phyloP scores from a whole-genome alignment of 2,329 filamentous ascomycete genomes.

The Aspergillus sojae region DNA sequence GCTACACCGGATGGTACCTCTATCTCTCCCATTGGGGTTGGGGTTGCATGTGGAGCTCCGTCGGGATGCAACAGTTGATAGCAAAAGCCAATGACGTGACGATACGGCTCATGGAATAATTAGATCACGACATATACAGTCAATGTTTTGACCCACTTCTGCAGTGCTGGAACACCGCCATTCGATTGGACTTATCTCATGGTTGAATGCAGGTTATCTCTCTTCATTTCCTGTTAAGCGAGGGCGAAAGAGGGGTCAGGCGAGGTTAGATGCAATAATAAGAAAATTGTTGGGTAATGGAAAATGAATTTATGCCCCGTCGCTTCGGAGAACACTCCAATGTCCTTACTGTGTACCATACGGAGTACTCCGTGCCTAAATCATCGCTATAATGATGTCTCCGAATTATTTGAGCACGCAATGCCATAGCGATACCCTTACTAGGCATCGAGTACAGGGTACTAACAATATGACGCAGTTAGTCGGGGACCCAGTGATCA shows the following conservation, averaged over 20 bases:
- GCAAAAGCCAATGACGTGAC: background rate
- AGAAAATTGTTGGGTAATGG: background rate
- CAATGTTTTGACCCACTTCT: background rate
- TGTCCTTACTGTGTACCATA: background rate
- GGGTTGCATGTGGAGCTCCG: background rate
- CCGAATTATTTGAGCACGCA: background rate
- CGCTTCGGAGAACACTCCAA: background rate
- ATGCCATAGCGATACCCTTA: background rate
- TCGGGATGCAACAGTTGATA: background rate
- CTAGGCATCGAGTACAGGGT: background rate
- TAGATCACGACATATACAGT: background rate
- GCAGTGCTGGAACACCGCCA: background rate
- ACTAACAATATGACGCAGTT: background rate
- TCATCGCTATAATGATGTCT: background rate
- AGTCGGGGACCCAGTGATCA: background rate
- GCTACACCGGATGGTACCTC: background rate
- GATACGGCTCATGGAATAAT: background rate
- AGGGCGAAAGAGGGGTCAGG: background rate
- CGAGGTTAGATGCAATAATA: background rate
- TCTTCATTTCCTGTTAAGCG: background rate
- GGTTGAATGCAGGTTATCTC: background rate
- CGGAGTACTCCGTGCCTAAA: background rate
- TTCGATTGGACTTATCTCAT: background rate
- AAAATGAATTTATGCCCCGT: background rate
- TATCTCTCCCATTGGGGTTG: no score